Base-by-base conservation (phyloP, 2,329 filamentous ascomycete species). In the Neofusicoccum sp. region DNA sequence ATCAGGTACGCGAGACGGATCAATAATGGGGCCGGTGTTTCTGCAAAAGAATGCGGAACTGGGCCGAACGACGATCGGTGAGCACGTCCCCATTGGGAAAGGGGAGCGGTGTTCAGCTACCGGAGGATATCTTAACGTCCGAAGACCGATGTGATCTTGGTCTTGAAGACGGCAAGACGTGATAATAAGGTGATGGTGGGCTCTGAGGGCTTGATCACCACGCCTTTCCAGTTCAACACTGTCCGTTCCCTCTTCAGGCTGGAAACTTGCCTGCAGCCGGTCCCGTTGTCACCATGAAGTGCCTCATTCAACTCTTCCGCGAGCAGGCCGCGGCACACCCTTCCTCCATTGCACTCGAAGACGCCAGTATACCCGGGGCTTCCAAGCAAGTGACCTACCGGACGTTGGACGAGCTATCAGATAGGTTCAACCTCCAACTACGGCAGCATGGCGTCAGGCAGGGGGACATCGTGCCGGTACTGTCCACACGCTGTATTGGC, bases 241-340 rank as follows among this genome's bases (percentile, higher is more conserved):
- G 36, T 12, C 22, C 16, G 1, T 16, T 28, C 8, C 7, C n/a
- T 52, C n/a, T 14, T 14, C 48, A 14, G 9, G 6, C n/a, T n/a
- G n/a, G 3, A 14, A 6, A 39, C n/a, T 12, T 37, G 34, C n/a
- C 47, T 49, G 47, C 47, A 49, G 16, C 34, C 16, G 2, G 9
- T 39, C 36, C 8, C 2, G 0, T 12, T 14, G 36, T 41, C 50
- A 41, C 22, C 6, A 54, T 54, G 50, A 54, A 54, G 36, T 54
- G 50, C 34, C 50, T 54, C 9, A 29, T 54, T 41, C 50, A 54
- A 41, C 50, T 54, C 12, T 54, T 54, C 36, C 50, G 50, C 50
- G 50, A 54, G 36, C 50, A 41, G 9, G 50, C 14, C 36, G 36
- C 50, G 22, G 36, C 50, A 41, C 50, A 54, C 50, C 50, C 50